A percentile compares a stretch with the other conserved stretches of the same genome.
phyloP scores from a whole-genome alignment of 2,329 filamentous ascomycete species.

The Alternaria rosae region DNA sequence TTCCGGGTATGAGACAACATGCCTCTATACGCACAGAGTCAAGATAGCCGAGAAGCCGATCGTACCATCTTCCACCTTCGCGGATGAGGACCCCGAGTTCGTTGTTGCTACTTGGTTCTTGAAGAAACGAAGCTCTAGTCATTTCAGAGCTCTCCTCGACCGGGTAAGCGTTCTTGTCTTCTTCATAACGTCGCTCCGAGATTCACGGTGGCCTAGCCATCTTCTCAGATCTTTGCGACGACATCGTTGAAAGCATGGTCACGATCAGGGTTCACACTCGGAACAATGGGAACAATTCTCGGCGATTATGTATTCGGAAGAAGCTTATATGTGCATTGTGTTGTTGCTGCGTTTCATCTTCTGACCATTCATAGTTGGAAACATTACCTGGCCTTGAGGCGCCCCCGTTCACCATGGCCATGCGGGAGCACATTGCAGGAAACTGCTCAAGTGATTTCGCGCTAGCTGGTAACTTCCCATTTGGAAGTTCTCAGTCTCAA shows the following conservation, averaged over 20 bases:
- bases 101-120: conserved; percentile 30
- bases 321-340: too few relatives aligned
- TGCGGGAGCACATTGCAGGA: conserved; percentile 19
- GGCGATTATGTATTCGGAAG: too few relatives aligned
- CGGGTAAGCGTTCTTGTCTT: too few relatives aligned
- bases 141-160: conserved; percentile 22
- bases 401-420: conserved; percentile 17
- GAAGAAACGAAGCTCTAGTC: conserved; percentile 23
- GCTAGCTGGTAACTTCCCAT: conserved; percentile 31
- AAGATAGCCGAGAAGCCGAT: background rate
- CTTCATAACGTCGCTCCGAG: too few relatives aligned
- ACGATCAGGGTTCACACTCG: too few relatives aligned
- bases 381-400: background rate
- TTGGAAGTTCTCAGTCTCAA: conserved; percentile 22
- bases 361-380: background rate
- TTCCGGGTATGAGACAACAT: conserved; percentile 18
- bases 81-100: conserved; percentile 22
- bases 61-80: conserved; percentile 8
- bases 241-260: too few relatives aligned
- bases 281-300: too few relatives aligned
- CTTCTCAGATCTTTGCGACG: too few relatives aligned
- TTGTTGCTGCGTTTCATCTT: too few relatives aligned
- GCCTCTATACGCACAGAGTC: conserved; percentile 22
- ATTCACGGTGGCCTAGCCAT: too few relatives aligned
- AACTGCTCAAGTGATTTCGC: conserved; percentile 25